Evolutionary conservation across 2,329 filamentous ascomycete species (phyloP).

Genomic region (Stachybotrys chlorohalonatus): DNA sequence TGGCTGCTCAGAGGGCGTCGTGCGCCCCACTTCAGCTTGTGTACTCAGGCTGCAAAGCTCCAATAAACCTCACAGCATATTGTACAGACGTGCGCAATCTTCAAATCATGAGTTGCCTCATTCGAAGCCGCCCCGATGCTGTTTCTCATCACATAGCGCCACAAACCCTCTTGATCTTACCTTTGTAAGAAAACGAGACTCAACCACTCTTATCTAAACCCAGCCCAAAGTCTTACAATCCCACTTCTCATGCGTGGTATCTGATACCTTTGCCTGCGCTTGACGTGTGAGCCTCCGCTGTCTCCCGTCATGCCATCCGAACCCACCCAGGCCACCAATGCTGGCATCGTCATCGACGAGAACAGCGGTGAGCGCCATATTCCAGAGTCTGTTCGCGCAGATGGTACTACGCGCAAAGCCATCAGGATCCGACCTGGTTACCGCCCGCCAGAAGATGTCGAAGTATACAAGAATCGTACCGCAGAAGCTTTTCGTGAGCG

Average conservation of each 20-base stretch:
- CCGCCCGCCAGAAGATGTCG: constrained; percentile 87
- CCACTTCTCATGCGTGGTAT: not conserved
- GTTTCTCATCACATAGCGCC: no score
- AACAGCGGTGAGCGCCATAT: constrained; percentile 77
- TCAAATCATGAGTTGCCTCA: no score
- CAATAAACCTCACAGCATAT: no score
- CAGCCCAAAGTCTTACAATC: no score
- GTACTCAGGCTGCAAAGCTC: no score
- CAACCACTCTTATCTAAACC: no score
- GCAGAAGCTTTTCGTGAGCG: constrained; percentile 79
- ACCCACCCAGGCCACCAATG: constrained; percentile 34
- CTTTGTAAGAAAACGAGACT: no score
- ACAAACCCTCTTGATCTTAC: no score
- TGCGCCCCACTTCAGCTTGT: no score
- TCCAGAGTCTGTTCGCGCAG: constrained; percentile 74
- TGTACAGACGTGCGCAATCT: no score
- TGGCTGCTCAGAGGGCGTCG: constrained; percentile 7
- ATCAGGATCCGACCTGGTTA: constrained; percentile 93
- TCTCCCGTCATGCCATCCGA: constrained; percentile 32
- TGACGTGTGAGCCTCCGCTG: not conserved
- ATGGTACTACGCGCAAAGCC: constrained; percentile 86
- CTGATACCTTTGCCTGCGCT: not conserved
- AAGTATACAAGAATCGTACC: constrained; percentile 88
- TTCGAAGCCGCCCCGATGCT: no score
- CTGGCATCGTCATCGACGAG: constrained; percentile 71